phyloP scores from a whole-genome alignment of 2,329 filamentous ascomycete genomes.

The Talaromyces marneffei region DNA sequence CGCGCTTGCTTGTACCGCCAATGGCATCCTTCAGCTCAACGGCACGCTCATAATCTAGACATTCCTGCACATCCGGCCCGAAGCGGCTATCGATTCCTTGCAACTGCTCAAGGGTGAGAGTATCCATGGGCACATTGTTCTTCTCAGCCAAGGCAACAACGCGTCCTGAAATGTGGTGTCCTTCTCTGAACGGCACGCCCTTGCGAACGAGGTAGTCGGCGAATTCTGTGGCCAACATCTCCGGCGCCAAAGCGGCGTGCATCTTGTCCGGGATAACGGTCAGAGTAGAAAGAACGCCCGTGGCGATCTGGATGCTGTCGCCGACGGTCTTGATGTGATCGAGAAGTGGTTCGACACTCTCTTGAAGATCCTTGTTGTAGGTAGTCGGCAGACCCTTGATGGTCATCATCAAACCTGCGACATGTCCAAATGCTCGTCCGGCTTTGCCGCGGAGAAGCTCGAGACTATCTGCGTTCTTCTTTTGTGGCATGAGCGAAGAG shows the following conservation, averaged over 20 bases:
- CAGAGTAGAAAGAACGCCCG: constrained; percentile 71
- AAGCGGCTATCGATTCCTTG: constrained; percentile 64
- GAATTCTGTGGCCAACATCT: constrained; percentile 66
- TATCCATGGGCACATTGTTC: constrained; percentile 61
- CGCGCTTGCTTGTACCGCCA: constrained; percentile 69
- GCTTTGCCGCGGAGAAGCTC: constrained; percentile 72
- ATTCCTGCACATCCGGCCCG: constrained; percentile 61
- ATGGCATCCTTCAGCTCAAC: constrained; percentile 73
- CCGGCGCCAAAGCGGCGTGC: constrained; percentile 68
- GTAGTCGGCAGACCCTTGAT: constrained; percentile 70
- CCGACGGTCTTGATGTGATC: constrained; percentile 75
- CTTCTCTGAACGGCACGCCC: constrained; percentile 69
- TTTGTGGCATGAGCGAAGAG: constrained; percentile 72
- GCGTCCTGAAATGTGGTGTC: constrained; percentile 69
- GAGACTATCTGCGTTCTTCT: constrained; percentile 72
- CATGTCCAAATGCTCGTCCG: constrained; percentile 71
- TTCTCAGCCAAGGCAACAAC: constrained; percentile 68
- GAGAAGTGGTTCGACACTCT: constrained; percentile 78
- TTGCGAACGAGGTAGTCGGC: constrained; percentile 46
- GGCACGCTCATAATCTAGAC: constrained; percentile 75
- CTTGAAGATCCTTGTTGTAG: constrained; percentile 92
- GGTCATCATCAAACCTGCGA: constrained; percentile 73
- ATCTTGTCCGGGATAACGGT: constrained; percentile 67
- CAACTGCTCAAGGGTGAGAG: constrained; percentile 61
- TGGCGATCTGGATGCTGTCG: constrained; percentile 77